Base-by-base conservation (phyloP, 352 stramenopile genomes). In the Phytophthora pluvialis region DNA sequence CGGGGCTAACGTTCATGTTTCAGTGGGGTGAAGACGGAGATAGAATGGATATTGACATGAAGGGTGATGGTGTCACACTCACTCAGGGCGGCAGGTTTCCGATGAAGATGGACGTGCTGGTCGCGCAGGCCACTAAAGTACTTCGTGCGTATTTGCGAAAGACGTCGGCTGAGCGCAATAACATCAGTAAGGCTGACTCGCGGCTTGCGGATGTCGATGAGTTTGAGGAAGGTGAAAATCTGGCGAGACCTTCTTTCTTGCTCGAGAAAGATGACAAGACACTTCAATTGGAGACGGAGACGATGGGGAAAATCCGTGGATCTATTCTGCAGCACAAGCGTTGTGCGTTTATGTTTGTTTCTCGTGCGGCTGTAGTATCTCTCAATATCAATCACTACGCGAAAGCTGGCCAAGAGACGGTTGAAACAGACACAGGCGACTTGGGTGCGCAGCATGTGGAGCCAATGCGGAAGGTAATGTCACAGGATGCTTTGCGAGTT, bases 261-360 rank as follows among this genome's bases (percentile, higher is more conserved):
- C 61, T 94, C 7, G 88, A 95, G 55, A 96, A 96, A 52, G 88
- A 96, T 57, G 85, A 95, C 29, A 90, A 93, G 54, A 95, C 88
- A 6, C 73, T 95, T 8, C 70, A 85, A 29, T 62, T 96, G 40
- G 88, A 96, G 54, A 68, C 64, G 1, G 66, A 89, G 33, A 90
- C 88, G 31, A 86, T 86, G 54, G 62, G 50, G 18, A 89, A 83
- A 55, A 85, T 96, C 12, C 73, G 83, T 13, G 46, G 59, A 12
- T 81, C 80, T 4, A 91, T 95, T 59, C 60, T 92, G 18, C 69
- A 87, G 28, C 86, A 95, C 67, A 96, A 96, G 58, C 67, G 67
- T 6, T 79, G 77, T 36, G 88, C 88, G 2, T 96, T 93, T 64
- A 62, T 75, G 26, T 90, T 96, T 68, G 59, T 94, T 13, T 83